Evolutionary conservation across 345 rosid species (phyloP), one percentile per base, ranked within the genome.

Genomic region (Rhodamnia rubescens): DNA sequence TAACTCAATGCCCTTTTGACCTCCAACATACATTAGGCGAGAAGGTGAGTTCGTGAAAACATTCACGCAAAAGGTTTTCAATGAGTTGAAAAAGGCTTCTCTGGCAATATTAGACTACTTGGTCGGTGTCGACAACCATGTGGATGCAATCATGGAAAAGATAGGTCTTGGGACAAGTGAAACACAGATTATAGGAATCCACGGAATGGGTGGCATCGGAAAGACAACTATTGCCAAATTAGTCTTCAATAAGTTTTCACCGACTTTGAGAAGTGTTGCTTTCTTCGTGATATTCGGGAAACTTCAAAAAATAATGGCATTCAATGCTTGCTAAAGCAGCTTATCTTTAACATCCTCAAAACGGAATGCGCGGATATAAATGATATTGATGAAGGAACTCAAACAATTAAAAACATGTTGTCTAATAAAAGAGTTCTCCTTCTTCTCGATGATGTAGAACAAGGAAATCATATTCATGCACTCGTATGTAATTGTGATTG

Each of bases 281-380:
- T 21, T 55, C 57, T 54, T 7, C 3, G 8, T 2, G 7, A 55
- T 10, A 8, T 55, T 10, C 58, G 58, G 3, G 58, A 21, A 55
- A 0, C 0, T 2, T 22, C 58, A 55, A 3, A 55, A 22, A 0
- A 0, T 4, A 22, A 3, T 9, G 58, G 58, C 58, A 55, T 55
- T 21, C 11, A 22, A 55, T 55, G n/a, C n/a, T 55, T 55, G 58
- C 58, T 8, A 11, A 21, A 54, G 2, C 11, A 54, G 21, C 24
- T 54, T 4, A 20, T 54, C 3, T 20, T 10, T 7, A 3, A 0
- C 24, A 20, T 54, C 24, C 57, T 54, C 57, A 20, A 20, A 54
- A 7, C 2, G 11, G 4, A 21, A 20, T 14, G 7, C 2, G 1
- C 7, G 2, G 24, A 54, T 54, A 20, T 2, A 20, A 54, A 6